phyloP scores from a whole-genome alignment of 164 flowering plant genomes.

The Amborella trichopoda region DNA sequence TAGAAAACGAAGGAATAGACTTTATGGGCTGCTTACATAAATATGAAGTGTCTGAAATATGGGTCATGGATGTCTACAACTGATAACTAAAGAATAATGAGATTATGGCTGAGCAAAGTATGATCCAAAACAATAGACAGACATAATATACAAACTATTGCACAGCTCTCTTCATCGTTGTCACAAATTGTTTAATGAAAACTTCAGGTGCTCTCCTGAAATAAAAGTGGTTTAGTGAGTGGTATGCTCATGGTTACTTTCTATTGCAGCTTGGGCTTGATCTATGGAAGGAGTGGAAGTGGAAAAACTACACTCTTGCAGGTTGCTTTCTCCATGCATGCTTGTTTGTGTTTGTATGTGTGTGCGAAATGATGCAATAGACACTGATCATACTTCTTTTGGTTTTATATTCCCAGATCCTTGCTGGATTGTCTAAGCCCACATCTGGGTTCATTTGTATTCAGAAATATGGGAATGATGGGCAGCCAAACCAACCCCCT shows the following conservation, averaged over 20 bases:
- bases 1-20: no score
- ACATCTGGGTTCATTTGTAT: constrained; percentile 75
- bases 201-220: no score
- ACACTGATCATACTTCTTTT: neutral
- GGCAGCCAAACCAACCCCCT: constrained; percentile 38
- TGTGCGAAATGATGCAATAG: neutral
- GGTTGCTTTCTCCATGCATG: constrained; percentile 23
- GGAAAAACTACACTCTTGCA: constrained; percentile 98
- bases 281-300: constrained; percentile 96
- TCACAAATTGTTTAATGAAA: no score
- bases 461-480: constrained; percentile 56
- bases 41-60: no score
- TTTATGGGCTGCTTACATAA: no score
- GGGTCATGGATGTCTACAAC: no score
- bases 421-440: constrained; percentile 86
- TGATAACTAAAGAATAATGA: no score
- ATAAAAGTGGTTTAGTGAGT: no score
- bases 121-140: no score
- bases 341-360: neutral
- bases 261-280: constrained; percentile 76
- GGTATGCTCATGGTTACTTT: constrained; percentile 1
- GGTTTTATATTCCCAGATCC: constrained; percentile 34
- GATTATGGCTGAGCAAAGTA: no score
- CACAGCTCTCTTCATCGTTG: no score
- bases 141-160: no score